Evolutionary conservation across 257 asterid species (phyloP), one percentile per base, ranked within the genome.

Genomic region (Fraxinus quadrangulata): DNA sequence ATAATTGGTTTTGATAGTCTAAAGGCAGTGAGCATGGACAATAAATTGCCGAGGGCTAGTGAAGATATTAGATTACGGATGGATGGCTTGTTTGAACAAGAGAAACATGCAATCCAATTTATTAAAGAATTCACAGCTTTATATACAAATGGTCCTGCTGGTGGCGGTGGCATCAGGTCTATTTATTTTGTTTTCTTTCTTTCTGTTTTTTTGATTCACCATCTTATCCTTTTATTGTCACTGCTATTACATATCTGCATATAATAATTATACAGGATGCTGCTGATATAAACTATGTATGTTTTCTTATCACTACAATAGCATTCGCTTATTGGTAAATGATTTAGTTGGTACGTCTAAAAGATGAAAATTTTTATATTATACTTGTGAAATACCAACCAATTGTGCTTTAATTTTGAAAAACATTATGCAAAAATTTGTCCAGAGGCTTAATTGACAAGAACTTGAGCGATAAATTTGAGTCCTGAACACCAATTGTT

Each of bases 61-160:
- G 89, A 83, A 49, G 98, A 96, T 84, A 80, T 93, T 75, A 89
- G 99, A 86, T 79, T 96, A 74, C 85, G 97, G 67, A 89, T 93
- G 92, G 99, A 96, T 92, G 98, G 98, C 34, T 77, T 93, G 84
- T 96, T 96, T 84, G 98, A 89, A 81, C 79, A 80, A 75, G 96
- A 96, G 88, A 93, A 89, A 84, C 89, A 93, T 76, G 97, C 99
- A 23, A 42, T 89, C 81, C 95, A 86, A 75, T 89, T 96, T 73
- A 85, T 92, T 4, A 87, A 84, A 78, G 97, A 96, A 81, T 92
- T 96, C 84, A 88, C 89, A 19, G 98, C 99, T 78, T 85, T 96
- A 75, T 96, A 96, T 89, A 96, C 98, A 83, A 95, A 95, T 81
- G 99, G 99, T n/a, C 99, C 99, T 73, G 98, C 99, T 63, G 99